Percentiles rank a stretch among this genome's conserved stretches.
These are phyloP conservation scores for Diutina catenulata DNA, from an alignment of 1,139 yeast genomes.

Conservation along the genomic window DNA sequence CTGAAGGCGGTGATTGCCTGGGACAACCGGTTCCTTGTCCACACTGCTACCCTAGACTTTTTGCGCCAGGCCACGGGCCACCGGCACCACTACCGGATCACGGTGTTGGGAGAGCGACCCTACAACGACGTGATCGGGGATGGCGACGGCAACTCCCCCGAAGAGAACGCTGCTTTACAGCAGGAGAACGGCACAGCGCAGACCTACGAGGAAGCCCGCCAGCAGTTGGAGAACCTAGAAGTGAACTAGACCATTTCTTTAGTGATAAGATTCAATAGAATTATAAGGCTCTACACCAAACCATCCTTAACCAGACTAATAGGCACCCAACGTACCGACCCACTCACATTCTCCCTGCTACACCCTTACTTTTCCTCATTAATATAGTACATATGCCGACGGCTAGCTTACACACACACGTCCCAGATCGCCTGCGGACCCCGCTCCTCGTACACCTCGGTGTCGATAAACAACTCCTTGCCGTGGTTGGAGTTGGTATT, in stretches of 20 bases:
- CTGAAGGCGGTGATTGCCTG: constrained; percentile 15
- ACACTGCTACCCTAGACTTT: constrained; percentile 15
- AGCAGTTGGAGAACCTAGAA: too few relatives aligned
- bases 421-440: constrained; percentile 69
- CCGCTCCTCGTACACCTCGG: constrained; percentile 61
- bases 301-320: too few relatives aligned
- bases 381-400: not conserved
- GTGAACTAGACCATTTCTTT: too few relatives aligned
- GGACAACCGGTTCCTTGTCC: constrained; percentile 16
- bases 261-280: too few relatives aligned
- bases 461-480: constrained; percentile 58
- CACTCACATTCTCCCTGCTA: too few relatives aligned
- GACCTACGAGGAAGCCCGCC: too few relatives aligned
- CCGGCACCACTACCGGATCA: not conserved
- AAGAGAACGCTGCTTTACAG: too few relatives aligned
- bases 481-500: constrained; percentile 45
- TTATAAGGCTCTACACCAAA: too few relatives aligned
- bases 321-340: too few relatives aligned
- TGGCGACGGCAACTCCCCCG: too few relatives aligned
- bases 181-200: too few relatives aligned
- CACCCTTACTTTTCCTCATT: too few relatives aligned
- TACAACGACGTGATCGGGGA: not conserved
- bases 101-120: not conserved
- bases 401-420: constrained; percentile 17
- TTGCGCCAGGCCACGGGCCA: constrained; percentile 13